Percentiles rank a stretch among this genome's conserved stretches.
These are phyloP conservation scores for Rhizopogon salebrosus DNA, from an alignment of 768 basidiomycete genomes.

Conservation along the genomic window DNA sequence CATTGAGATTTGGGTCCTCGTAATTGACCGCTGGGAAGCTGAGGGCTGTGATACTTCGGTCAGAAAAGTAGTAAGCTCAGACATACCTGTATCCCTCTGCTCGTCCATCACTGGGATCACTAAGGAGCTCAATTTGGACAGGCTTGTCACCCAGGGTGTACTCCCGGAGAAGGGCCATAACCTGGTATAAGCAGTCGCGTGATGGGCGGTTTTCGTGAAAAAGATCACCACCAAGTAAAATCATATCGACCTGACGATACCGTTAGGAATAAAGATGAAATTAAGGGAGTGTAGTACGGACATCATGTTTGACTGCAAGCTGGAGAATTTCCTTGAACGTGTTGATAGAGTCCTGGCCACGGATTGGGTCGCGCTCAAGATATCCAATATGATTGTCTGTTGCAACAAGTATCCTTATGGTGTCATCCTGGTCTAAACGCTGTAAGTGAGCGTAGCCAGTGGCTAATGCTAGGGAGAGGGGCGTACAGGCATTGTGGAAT, in stretches of 20 bases:
- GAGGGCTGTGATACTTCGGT: not conserved
- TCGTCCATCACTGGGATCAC: constrained; percentile 89
- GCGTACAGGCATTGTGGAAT: not conserved
- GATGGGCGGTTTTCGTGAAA: constrained; percentile 98
- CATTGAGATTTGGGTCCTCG: constrained; percentile 93
- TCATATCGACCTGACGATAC: constrained; percentile 79
- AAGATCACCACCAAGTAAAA: constrained; percentile 91
- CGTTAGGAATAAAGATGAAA: not conserved
- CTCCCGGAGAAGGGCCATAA: constrained; percentile 85
- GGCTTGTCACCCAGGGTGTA: constrained; percentile 87
- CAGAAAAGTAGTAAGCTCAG: not conserved
- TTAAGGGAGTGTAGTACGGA: constrained; percentile 33
- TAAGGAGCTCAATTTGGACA: constrained; percentile 85
- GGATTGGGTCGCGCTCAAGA: constrained; percentile 87
- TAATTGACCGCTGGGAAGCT: constrained; percentile 98
- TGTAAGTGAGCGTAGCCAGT: not conserved
- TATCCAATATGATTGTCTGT: constrained; percentile 97
- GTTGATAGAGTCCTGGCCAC: constrained; percentile 93
- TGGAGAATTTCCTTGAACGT: constrained; percentile 93
- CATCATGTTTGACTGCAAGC: constrained; percentile 83
- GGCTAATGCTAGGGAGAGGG: not conserved
- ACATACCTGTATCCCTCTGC: constrained; percentile 79
- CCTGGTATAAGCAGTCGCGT: constrained; percentile 83
- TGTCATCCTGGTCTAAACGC: constrained; percentile 52
- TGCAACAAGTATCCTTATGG: constrained; percentile 80